phyloP scores from a whole-genome alignment of 495 filamentous ascomycete genomes.

The Staphylotrichum tortipilum region DNA sequence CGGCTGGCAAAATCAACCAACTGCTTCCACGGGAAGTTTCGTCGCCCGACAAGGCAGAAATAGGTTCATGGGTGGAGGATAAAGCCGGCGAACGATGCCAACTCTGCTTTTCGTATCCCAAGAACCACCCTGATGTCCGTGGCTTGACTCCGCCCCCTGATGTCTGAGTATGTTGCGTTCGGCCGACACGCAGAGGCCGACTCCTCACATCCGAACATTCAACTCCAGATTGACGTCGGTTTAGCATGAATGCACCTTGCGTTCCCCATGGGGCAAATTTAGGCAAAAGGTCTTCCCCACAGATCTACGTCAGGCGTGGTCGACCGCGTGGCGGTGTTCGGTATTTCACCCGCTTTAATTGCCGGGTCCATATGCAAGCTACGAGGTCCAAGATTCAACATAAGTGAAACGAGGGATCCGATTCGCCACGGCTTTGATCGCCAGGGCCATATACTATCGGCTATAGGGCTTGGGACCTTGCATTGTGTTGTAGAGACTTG shows the following conservation, averaged over 20 bases:
- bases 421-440: constrained; percentile 1
- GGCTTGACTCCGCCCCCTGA: too few species aligned
- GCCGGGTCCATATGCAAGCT: neutral
- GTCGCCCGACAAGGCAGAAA: too few species aligned
- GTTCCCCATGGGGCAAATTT: constrained; percentile 2
- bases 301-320: neutral
- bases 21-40: too few species aligned
- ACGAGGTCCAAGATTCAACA: constrained; percentile 5
- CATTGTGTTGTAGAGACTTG: neutral
- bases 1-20: too few species aligned
- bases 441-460: neutral
- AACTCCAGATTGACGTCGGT: constrained; percentile 4
- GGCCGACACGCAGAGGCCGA: neutral
- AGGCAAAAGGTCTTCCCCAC: constrained; percentile 10
- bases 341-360: constrained; percentile 5
- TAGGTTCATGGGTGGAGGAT: too few species aligned
- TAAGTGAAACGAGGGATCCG: neutral
- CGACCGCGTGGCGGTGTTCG: neutral
- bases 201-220: neutral
- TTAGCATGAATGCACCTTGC: constrained; percentile 9
- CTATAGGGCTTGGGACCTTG: neutral
- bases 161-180: neutral
- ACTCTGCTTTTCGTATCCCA: too few species aligned
- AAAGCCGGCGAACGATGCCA: too few species aligned
- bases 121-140: too few species aligned